Conservation (phyloP, 805 yeast species). For the Wickerhamiella domercqiae region DNA sequence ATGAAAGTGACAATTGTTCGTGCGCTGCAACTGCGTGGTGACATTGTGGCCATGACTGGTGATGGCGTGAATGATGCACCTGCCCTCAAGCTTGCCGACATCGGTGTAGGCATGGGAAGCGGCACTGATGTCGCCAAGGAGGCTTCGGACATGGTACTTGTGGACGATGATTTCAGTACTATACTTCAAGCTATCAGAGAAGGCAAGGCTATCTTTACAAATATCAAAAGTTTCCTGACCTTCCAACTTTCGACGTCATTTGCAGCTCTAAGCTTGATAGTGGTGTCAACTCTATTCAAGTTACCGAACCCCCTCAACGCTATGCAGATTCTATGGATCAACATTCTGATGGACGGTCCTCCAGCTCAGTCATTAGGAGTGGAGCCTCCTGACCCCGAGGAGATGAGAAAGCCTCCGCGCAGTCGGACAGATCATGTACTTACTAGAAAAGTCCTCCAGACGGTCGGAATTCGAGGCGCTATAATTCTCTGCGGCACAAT, state of each 20-base stretch:
- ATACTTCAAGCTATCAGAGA: conserved; percentile 88
- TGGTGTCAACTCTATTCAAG: conserved; percentile 71
- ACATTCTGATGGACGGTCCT: conserved; percentile 97
- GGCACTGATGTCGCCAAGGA: conserved; percentile 99
- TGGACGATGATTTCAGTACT: conserved; percentile 93
- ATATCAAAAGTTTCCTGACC: conserved; percentile 86
- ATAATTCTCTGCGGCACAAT: conserved; percentile 76
- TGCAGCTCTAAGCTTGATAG: conserved; percentile 83
- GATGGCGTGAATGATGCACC: conserved; percentile 99
- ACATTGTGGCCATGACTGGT: conserved; percentile 98
- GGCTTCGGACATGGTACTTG: conserved; percentile 94
- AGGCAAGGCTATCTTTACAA: conserved; percentile 93
- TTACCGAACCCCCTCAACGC: conserved; percentile 92
- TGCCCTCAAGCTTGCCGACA: conserved; percentile 90
- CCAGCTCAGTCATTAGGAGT: conserved; percentile 97
- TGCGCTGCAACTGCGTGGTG: conserved; percentile 53
- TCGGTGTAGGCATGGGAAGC: conserved; percentile 78
- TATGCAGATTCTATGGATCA: conserved; percentile 97
- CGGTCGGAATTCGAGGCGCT: conserved; percentile 62
- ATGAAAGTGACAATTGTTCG: conserved; percentile 36
- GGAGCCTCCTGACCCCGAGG: conserved; percentile 92
- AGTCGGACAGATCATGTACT: conserved; percentile 71
- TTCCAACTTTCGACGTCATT: conserved; percentile 93
- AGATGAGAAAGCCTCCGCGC: conserved; percentile 94
- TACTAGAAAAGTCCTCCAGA: conserved; percentile 48